Base-by-base conservation (phyloP, 108 stramenopile species). In the Cyclotella choctawhatcheeana region DNA sequence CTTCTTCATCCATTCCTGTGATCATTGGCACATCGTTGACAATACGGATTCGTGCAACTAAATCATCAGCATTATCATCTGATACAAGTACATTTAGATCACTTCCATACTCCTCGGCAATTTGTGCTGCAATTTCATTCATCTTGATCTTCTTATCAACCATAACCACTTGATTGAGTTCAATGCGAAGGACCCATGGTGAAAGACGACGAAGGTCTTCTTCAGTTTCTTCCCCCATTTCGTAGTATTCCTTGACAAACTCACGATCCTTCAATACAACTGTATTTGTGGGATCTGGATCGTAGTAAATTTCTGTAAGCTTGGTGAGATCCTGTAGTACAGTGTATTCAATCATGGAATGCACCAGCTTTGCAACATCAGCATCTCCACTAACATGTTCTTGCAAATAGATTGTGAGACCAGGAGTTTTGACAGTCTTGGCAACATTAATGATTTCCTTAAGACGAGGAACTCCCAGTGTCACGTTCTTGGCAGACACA, bases 381-480 rank as follows among this genome's bases (percentile, higher is more conserved):
- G 81, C 81, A 82, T 94, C 93, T 20, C 93, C 79, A 54, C 88
- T 89, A 21, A 91, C 89, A 48, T 92, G 91, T 44, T 83, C 82
- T 32, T 89, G 80, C 25, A 97, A 71, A 76, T 93, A 97, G 35
- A 99, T 90, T 31, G 96, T 97, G 47, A 97, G 62, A 26, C 95
- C 91, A 17, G 99, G 99, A 12, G 99, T 98, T 85, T 97, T 96
- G 27, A 96, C 89, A 33, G 93, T 96, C 78, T 98, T 98, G 45
- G 97, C 97, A 24, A 98, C 97, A 71, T 98, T 98, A 44, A 99
- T 95, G 61, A 99, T 96, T 85, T 99, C 99, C 76, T 98, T 97
- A 65, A 99, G 78, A 16, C 99, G 91, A 24, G 99, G 99, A 29
- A 99, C 99, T 56, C 99, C 99, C 21, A 99, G 84, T 8, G 99